Conservation (phyloP, 306 rosid species). For the Cucurbita ficifolia region DNA sequence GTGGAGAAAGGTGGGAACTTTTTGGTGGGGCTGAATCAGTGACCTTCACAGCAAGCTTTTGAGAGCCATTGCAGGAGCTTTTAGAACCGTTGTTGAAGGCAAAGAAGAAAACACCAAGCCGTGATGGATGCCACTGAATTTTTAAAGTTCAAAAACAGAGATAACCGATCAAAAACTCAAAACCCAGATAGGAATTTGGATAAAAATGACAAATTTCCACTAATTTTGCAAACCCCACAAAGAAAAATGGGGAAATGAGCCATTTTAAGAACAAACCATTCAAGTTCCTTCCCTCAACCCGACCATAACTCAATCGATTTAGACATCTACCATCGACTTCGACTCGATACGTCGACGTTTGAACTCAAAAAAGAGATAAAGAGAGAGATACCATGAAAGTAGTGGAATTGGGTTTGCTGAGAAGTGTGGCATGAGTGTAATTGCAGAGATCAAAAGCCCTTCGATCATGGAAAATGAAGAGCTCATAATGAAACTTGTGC, state of each 20-base stretch:
- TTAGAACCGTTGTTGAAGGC: slow-evolving; percentile 54
- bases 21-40: slow-evolving; percentile 11
- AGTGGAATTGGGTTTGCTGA: slow-evolving; percentile 37
- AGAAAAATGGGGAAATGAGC: neutral
- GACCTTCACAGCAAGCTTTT: slow-evolving; percentile 66
- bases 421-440: slow-evolving; percentile 64
- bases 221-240: neutral
- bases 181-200: neutral
- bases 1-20: slow-evolving; percentile 23
- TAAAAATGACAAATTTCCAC: neutral
- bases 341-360: no score
- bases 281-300: neutral
- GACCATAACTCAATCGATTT: no score
- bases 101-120: slow-evolving; percentile 74
- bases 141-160: neutral
- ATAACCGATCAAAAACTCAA: slow-evolving; percentile 3
- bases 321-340: no score
- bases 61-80: slow-evolving; percentile 41
- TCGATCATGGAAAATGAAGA: slow-evolving; percentile 83
- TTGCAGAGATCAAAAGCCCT: slow-evolving; percentile 63
- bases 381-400: slow-evolving; percentile 36
- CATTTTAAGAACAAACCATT: neutral
- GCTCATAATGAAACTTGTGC: slow-evolving; percentile 55
- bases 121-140: slow-evolving; percentile 83
- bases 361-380: neutral